Base-by-base conservation (phyloP, 441 rosid species). In the Euphorbia celastroides region DNA sequence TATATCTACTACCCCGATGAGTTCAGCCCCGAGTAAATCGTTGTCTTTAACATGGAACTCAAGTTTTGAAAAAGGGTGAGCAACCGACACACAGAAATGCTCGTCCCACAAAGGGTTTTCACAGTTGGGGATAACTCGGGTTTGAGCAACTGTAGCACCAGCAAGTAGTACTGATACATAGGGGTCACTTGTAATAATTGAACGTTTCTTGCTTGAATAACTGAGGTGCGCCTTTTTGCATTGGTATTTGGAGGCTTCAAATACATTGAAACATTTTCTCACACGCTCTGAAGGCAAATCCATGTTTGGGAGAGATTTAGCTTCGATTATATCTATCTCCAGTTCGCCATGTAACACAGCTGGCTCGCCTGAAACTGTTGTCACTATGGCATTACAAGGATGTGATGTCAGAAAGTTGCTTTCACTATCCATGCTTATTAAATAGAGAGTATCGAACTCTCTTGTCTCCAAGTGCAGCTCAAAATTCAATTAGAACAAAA, bases 31-130 rank as follows among this genome's bases (percentile, higher is more conserved):
- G 69, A 93, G 87, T 0, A 83, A 65, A 56, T 93, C 97, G 41
- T 93, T 77, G 72, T 93, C 96, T 66, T 90, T 93, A 32, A 93
- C 93, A 64, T 83, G 86, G 68, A 93, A 80, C 74, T 90, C 96
- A 60, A 93, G 79, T 60, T 84, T 60, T 23, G 55, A 17, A 14
- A 82, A 13, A 0, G 90, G 97, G 57, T 90, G 98, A 8, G 98
- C 98, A 32, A 91, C 86, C 0, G 88, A 90, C 44, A 87, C 88
- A 27, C 72, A 62, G 38, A 86, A 88, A 63, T 82, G 89, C 74
- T 91, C 96, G 41, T 81, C 83, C 97, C 96, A 88, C 12, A 78
- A 60, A 13, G 97, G 92, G 72, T 91, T 81, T 73, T 88, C 93
- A 19, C 81, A 74, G 77, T 91, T 86, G 69, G 81, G 42, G 60